Evolutionary conservation across 176 grass and related monocot species (phyloP), one percentile per base, ranked within the genome.

Genomic region (Oryza punctata): DNA sequence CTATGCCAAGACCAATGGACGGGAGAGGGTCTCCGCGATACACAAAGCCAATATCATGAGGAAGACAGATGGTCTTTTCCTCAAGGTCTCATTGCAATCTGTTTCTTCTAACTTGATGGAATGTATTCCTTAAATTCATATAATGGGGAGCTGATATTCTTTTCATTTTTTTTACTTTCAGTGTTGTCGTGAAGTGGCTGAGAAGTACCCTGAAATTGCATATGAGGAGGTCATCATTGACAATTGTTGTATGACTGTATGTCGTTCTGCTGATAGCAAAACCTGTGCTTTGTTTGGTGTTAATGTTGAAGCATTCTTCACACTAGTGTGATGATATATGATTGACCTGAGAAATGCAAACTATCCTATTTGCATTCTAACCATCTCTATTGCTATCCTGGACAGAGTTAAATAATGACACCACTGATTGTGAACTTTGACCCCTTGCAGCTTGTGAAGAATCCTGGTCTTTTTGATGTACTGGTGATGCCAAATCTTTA

Each of bases 31-130:
- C 6, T 95, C 96, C 66, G 93, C 96, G 3, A 98, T 98, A 79
- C 96, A 98, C 83, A 98, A 98, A 84, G 96, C 96, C 57, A 98
- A 98, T 77, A 98, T 98, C 52, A 95, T 98, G 96, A 92, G 93
- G 87, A 98, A 98, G 84, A 98, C 96, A 38, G 96, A 98, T 11
- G 96, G 93, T n/a, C 91, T 98, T 85, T 98, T 98, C 65, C 96
- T 98, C 45, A 98, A 91, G 96, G 96, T 98, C 70, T 78, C 29
- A 50, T 27, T 54, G 15, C 33, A 71, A 85, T 19, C 27, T 84
- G n/a, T 69, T 79, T 30, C 19, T 92, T 73, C 21, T 44, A 26
- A 67, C 43, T 75, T 27, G 10, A 78, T 89, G 44, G 18, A 67
- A 68, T 32, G 12, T n/a, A 13, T 13, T 69, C 12, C 30, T 47